Base-by-base conservation (phyloP, 2,329 filamentous ascomycete species). In the Aureobasidium leucospermi region DNA sequence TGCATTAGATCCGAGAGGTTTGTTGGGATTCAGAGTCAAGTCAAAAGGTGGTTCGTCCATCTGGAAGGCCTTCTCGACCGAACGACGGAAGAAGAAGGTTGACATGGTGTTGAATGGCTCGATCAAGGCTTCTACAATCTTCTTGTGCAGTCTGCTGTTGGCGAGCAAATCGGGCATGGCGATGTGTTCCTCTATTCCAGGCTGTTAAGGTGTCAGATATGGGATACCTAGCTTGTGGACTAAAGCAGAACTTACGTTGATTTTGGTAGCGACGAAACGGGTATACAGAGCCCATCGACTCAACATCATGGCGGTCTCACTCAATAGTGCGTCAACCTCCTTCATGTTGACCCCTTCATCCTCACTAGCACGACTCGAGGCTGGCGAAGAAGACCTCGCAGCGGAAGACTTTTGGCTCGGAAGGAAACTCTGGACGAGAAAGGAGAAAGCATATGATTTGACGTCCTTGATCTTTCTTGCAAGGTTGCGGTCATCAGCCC, bases 311-410 rank as follows among this genome's bases (percentile, higher is more conserved):
- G 90, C 88, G 66, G 91, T 90, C 73, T 99, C 94, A 63, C 85
- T 91, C 4, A 99, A 78, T 9, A 97, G 75, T 0, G 84, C 87
- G 69, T 99, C 94, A 3, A 99, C 84, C 70, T 96, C 93, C 73
- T 93, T 96, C 89, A 97, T 96, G 69, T 96, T 91, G 23, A 97
- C 90, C 0, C 89, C 81, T 68, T 97, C 94, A 65, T 99, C 94
- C 70, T 96, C 92, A 13, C 84, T 83, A 51, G 71, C 73, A 46
- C 63, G 64, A 28, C 62, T 60, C 38, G 81, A 72, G 0, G 89
- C 89, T 1, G 93, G 93, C 1, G 92, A 96, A 63, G 81, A 86
- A 39, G 90, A 84, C 46, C 90, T 83, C 1, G 83, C 84, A 10
- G 79, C 73, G 7, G 75, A 72, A 6, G 83, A 78, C 62, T 86